Evolutionary conservation across 331 rosid genomes (phyloP).

Genomic region (Malus hybrid): DNA sequence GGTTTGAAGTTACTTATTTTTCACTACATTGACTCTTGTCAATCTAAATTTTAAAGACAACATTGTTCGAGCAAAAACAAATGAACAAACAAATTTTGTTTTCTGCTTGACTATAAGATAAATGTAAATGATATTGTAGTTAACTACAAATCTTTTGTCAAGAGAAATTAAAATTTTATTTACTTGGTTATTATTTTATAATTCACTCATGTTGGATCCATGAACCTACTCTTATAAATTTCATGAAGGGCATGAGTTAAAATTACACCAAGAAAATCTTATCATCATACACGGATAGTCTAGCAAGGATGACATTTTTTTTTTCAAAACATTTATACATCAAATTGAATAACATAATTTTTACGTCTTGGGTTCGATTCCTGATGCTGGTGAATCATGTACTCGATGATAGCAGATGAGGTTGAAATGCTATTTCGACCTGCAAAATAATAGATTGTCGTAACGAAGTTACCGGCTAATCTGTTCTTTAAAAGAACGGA

Average conservation of each 20-base stretch:
- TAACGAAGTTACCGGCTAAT: rapidly evolving
- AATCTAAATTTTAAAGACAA: too few relatives aligned
- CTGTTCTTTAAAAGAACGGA: too few relatives aligned
- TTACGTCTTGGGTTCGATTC: rapidly evolving
- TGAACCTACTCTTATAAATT: neutral
- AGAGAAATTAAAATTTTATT: neutral
- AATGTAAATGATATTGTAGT: neutral
- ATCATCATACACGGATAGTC: neutral
- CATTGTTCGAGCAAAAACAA: too few relatives aligned
- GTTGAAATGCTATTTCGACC: too few relatives aligned
- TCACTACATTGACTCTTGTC: too few relatives aligned
- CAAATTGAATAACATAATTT: neutral
- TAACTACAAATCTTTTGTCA: too few relatives aligned
- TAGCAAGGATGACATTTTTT: neutral
- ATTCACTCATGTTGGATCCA: neutral
- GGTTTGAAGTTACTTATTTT: neutral
- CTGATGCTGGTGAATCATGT: too few relatives aligned
- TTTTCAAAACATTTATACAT: neutral
- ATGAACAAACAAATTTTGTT: neutral
- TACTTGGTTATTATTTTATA: neutral
- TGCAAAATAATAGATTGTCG: too few relatives aligned
- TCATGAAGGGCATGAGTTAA: neutral
- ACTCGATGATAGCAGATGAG: too few relatives aligned
- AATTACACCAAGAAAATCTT: neutral
- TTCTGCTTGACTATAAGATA: neutral